These are phyloP conservation scores for Suhomyces atakaporum DNA, from an alignment of 1,139 yeast genomes.

Conservation along the genomic window DNA sequence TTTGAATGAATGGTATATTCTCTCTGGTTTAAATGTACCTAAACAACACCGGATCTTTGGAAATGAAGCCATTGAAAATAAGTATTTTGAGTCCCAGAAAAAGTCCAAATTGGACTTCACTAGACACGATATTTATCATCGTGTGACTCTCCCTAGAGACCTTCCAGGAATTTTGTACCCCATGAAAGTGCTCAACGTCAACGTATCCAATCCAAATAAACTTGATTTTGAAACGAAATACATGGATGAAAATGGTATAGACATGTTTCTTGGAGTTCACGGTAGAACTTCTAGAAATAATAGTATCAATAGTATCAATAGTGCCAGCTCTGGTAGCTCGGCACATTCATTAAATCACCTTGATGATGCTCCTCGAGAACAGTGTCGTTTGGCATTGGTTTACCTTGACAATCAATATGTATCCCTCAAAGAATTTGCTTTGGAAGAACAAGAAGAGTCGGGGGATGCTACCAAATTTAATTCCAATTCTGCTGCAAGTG, in stretches of 20 bases:
- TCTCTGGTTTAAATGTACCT: conserved; percentile 28
- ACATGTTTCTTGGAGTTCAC: conserved; percentile 6
- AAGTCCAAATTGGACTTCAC: conserved; percentile 7
- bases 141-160: conserved; percentile 30
- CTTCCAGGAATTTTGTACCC: conserved; percentile 36
- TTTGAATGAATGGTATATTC: conserved; percentile 39
- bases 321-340: conserved; percentile 2
- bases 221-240: neutral
- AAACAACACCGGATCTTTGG: conserved; percentile 21
- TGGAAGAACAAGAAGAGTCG: conserved; percentile 6
- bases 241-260: conserved; percentile 6
- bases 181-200: conserved; percentile 21
- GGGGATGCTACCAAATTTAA: conserved; percentile 4
- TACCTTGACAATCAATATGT: conserved; percentile 28
- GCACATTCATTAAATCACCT: neutral
- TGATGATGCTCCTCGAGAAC: conserved; percentile 2
- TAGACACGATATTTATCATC: conserved; percentile 12
- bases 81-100: conserved; percentile 15
- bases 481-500: conserved; percentile 4
- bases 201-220: conserved; percentile 2
- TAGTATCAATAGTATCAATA: conserved; percentile 10
- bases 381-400: conserved; percentile 29
- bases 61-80: conserved; percentile 21
- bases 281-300: conserved; percentile 7
- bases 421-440: conserved; percentile 21